A percentile compares a stretch with the other conserved stretches of the same genome.
Conservation (phyloP, 2,329 filamentous ascomycete genomes). For the Aspergillus unguis region DNA sequence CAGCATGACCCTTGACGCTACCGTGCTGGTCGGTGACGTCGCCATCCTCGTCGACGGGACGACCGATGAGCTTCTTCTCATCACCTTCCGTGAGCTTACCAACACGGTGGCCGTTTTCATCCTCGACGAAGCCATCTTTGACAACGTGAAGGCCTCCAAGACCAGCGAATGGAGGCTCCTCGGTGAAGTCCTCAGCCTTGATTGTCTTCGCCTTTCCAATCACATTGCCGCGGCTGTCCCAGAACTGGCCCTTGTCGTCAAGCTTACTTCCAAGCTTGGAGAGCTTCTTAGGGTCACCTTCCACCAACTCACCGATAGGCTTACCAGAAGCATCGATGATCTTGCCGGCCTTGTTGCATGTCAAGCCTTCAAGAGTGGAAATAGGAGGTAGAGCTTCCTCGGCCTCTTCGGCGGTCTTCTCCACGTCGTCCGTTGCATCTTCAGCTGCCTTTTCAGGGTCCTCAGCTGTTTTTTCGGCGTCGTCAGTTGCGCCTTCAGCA, state of each 20-base stretch:
- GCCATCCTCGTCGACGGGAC: constrained; percentile 74
- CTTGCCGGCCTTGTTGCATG: constrained; percentile 45
- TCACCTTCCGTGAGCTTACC: constrained; percentile 70
- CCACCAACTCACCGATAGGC: constrained; percentile 55
- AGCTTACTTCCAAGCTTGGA: constrained; percentile 36
- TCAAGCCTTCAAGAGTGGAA: constrained; percentile 39
- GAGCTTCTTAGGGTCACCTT: constrained; percentile 64
- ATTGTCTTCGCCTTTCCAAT: constrained; percentile 56
- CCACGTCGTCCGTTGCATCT: not conserved
- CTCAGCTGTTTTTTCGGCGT: no score
- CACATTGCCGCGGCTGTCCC: constrained; percentile 62
- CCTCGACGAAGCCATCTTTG: constrained; percentile 61
- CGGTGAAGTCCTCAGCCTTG: constrained; percentile 37
- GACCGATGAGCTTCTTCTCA: constrained; percentile 67
- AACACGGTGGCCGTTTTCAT: constrained; percentile 74
- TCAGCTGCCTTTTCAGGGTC: not conserved
- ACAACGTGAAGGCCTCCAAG: constrained; percentile 55
- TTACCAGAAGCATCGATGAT: constrained; percentile 44
- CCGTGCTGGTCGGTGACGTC: constrained; percentile 76
- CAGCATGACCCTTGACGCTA: constrained; percentile 58
- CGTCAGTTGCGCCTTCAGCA: not conserved
- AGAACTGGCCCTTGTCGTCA: constrained; percentile 62
- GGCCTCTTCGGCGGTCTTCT: constrained; percentile 19
- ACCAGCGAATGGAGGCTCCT: constrained; percentile 47
- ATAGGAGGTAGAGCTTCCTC: constrained; percentile 35